Evolutionary conservation across 768 basidiomycete genomes (phyloP).

Genomic region (Pulveroboletus sp.): DNA sequence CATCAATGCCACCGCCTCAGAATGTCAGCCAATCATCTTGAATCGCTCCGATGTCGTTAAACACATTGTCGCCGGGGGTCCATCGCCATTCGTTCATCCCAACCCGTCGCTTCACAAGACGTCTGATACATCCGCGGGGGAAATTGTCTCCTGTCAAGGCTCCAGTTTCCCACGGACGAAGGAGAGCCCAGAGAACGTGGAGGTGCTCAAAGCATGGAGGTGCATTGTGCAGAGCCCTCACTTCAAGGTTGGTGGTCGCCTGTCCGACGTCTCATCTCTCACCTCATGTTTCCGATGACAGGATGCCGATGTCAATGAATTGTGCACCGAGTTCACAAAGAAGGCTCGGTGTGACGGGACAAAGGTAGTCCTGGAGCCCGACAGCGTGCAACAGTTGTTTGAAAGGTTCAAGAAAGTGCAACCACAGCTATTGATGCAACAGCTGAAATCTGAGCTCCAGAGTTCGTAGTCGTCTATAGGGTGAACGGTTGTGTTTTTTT

Average conservation of each 20-base stretch:
- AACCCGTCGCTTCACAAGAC: slow-evolving; percentile 37
- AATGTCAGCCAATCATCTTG: neutral
- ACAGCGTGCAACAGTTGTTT: slow-evolving; percentile 40
- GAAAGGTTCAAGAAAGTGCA: slow-evolving; percentile 35
- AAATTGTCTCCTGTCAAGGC: slow-evolving; percentile 62
- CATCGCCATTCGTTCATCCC: slow-evolving; percentile 48
- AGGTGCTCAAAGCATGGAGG: slow-evolving; percentile 76
- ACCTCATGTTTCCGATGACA: slow-evolving; percentile 22
- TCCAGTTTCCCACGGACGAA: slow-evolving; percentile 64
- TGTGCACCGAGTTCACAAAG: slow-evolving; percentile 73
- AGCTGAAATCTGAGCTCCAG: slow-evolving; percentile 3
- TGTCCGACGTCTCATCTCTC: slow-evolving; percentile 1
- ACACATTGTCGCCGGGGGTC: slow-evolving; percentile 49
- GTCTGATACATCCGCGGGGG: slow-evolving; percentile 39
- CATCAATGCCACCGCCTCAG: slow-evolving; percentile 27
- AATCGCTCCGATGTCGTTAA: slow-evolving; percentile 50
- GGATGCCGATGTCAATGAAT: slow-evolving; percentile 74
- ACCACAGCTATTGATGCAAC: slow-evolving; percentile 10
- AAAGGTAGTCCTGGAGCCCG: slow-evolving; percentile 68
- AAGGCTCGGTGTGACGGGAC: slow-evolving; percentile 84
- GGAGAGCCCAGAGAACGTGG: slow-evolving; percentile 68
- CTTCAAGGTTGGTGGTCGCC: slow-evolving; percentile 56
- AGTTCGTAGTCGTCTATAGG: slow-evolving; percentile 8
- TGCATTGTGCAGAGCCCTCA: slow-evolving; percentile 69
- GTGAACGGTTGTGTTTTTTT: neutral